Evolutionary conservation across 768 basidiomycete species (phyloP).

Genomic region (Leccinum subgranulosum): DNA sequence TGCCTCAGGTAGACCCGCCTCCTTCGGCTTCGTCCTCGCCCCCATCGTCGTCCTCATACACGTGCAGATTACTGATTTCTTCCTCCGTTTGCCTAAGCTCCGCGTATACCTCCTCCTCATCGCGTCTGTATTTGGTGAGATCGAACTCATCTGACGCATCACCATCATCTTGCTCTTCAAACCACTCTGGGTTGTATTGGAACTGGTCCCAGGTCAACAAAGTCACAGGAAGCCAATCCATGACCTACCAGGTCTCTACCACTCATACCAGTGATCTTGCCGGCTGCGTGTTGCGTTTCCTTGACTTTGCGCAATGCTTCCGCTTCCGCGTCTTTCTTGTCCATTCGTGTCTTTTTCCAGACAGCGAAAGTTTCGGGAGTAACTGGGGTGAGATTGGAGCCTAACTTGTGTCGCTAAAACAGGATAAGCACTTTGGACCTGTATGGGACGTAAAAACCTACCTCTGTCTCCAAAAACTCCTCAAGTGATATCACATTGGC

Average conservation of each 20-base stretch:
- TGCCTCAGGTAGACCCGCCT: background rate
- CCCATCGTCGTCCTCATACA: conserved; percentile 23
- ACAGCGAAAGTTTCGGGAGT: conserved; percentile 86
- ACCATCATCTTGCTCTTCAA: conserved; percentile 67
- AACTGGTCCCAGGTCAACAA: conserved; percentile 50
- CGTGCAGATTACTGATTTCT: conserved; percentile 9
- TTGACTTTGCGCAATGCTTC: conserved; percentile 83
- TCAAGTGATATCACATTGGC: conserved; percentile 87
- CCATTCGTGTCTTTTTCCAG: conserved; percentile 94
- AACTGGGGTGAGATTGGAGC: conserved; percentile 86
- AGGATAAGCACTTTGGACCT: conserved; percentile 1
- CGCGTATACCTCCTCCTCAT: conserved; percentile 29
- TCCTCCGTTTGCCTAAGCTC: conserved; percentile 24
- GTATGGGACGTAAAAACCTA: conserved; percentile 31
- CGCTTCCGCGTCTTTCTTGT: conserved; percentile 90
- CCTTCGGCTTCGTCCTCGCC: conserved; percentile 4
- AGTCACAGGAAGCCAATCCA: background rate
- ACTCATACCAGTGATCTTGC: conserved; percentile 91
- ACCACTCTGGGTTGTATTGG: conserved; percentile 95
- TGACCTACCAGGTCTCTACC: conserved; percentile 84
- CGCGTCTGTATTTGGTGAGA: conserved; percentile 53
- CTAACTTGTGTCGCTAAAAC: conserved; percentile 87
- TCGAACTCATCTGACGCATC: conserved; percentile 51
- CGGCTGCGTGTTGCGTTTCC: conserved; percentile 75
- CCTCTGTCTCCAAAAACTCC: conserved; percentile 98